phyloP scores from a whole-genome alignment of 495 filamentous ascomycete species.

The Tuber borchii region DNA sequence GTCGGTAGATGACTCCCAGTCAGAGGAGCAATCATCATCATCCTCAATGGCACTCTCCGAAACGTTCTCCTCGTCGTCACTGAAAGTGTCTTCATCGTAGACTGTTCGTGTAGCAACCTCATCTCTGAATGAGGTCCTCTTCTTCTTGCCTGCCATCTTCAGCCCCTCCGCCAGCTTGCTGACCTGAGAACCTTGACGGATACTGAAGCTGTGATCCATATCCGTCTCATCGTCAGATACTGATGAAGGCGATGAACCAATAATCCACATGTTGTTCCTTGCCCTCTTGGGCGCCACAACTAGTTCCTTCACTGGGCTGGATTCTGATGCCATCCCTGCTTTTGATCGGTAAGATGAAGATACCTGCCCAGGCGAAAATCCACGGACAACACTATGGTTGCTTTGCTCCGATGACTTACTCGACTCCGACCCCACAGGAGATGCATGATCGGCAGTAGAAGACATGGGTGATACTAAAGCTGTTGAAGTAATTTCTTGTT shows the following conservation, averaged over 20 bases:
- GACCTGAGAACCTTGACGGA: constrained; percentile 7
- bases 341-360: constrained; percentile 65
- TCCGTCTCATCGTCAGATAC: constrained; percentile 30
- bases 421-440: constrained; percentile 41
- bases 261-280: constrained; percentile 51
- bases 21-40: constrained; percentile 68
- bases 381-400: constrained; percentile 71
- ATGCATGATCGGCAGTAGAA: constrained; percentile 16
- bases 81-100: constrained; percentile 65
- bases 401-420: constrained; percentile 47
- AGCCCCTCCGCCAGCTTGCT: constrained; percentile 31
- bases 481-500: constrained; percentile 5
- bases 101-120: constrained; percentile 62
- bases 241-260: constrained; percentile 50
- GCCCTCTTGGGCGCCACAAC: constrained; percentile 48
- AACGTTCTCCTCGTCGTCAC: constrained; percentile 61
- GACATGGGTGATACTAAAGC: constrained; percentile 12
- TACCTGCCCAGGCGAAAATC: constrained; percentile 74
- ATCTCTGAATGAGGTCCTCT: constrained; percentile 78
- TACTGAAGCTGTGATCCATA: constrained; percentile 24
- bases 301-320: constrained; percentile 15
- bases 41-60: constrained; percentile 83
- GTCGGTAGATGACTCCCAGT: constrained; percentile 91
- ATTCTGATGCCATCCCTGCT: constrained; percentile 34
- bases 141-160: constrained; percentile 50